Base-by-base conservation (phyloP, 2,329 filamentous ascomycete genomes). In the Coleophoma eucalyptorum region DNA sequence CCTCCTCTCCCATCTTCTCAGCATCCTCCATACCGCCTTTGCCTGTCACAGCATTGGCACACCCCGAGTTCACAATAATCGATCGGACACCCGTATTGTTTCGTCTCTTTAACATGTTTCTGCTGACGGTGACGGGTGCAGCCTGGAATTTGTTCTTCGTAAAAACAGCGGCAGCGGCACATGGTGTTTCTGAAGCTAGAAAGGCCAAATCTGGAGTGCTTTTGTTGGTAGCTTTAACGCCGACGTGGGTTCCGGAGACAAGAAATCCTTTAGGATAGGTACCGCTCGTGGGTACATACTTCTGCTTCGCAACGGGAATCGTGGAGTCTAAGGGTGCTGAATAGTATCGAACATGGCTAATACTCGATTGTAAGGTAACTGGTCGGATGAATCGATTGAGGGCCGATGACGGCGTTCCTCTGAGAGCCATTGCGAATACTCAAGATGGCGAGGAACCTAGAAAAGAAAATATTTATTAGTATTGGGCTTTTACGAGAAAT, bases 141-240 rank as follows among this genome's bases (percentile, higher is more conserved):
- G 94, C 94, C 71, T 97, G 92, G 73, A 99, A 99, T 70, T 93
- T 92, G 75, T 99, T 99, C 70, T 91, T 95, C 49, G 94, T 99
- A 74, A 97, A 97, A 43, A 97, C 92, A 6, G 91, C 94, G 0
- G 92, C 90, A 10, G 87, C 92, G 6, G 89, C 80, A 69, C 91
- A 97, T 49, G 92, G 90, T 48, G 78, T 79, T 62, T 96, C 90
- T 6, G 94, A 97, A 16, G 87, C 85, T 57, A 99, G 80, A 58
- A 99, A 79, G 34, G 92, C 90, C 46, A 99, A 80, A 68, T 99
- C 94, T 32, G 93, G 91, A 70, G 92, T 92, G 56, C 83, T 88
- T 46, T 89, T 96, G 72, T 97, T 97, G 58, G 86, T 86, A 13
- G 91, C 83, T 75, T 99, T 99, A 61, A 99, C 91, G 48, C 94